Base-by-base conservation (phyloP, 768 basidiomycete genomes). In the Psilocybe azurescens region DNA sequence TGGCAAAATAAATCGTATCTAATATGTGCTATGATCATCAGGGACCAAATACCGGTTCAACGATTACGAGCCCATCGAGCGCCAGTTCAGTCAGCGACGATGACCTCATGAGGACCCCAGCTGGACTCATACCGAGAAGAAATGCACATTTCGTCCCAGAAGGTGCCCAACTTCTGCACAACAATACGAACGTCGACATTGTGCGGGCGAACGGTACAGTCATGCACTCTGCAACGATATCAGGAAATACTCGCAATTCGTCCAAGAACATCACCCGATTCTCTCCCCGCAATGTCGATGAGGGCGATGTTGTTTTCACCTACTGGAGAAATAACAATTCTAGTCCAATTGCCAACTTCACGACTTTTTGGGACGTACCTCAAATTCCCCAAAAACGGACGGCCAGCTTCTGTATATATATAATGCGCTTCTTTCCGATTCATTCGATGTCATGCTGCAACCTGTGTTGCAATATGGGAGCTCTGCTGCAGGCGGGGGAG, bases 381-480 rank as follows among this genome's bases (percentile, higher is more conserved):
- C 57, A 69, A 13, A 53, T 30, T 3, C 70, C 70, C 10, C 28
- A 55, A 2, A 52, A 1, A 28, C 59, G 16, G 53, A 63, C 32
- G 70, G 68, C 1, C 69, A 73, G 38, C 59, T 66, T 1, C 46
- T 73, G 30, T 73, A 68, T 63, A 49, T 70, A 9, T 71, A 69
- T 56, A 67, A 66, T 51, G 61, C 54, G 3, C 61, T 73, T n/a
- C 52, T 58, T 8, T 59, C 64, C 8, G 53, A 44, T 32, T 58
- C 59, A 18, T 65, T 65, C 57, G 60, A 60, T 46, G 63, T 56
- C 5, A 71, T 73, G 36, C 49, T 70, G 16, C 70, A 70, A 46
- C 64, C 69, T 13, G 70, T 72, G 16, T 66, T 72, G 6, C 65
- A 72, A 57, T 72, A 65, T 51, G 71, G 71, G 3, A 49, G 41